These are phyloP conservation scores for Rhinocladiella similis DNA, from an alignment of 2,329 filamentous ascomycete genomes.

Conservation along the genomic window DNA sequence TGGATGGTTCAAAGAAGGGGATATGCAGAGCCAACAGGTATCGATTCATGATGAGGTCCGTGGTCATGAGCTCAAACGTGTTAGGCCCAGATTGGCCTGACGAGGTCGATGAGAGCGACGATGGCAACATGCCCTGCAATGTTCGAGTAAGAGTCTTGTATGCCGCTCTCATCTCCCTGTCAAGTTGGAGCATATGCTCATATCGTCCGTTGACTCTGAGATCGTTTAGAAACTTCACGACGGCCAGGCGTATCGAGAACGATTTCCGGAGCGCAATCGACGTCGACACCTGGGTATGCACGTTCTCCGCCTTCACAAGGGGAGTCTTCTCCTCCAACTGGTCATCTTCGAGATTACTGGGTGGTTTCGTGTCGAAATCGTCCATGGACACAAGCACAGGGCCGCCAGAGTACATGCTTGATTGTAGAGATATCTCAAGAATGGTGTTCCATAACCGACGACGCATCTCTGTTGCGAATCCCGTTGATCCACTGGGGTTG, in stretches of 20 bases:
- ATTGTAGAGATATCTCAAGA: constrained; percentile 35
- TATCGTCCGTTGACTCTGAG: constrained; percentile 27
- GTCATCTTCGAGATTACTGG: constrained; percentile 25
- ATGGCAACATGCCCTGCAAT: constrained; percentile 6
- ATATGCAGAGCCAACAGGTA: constrained; percentile 34
- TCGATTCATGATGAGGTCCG: constrained; percentile 34
- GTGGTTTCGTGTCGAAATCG: constrained; percentile 34
- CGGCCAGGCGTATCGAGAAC: constrained; percentile 38
- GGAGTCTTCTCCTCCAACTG: constrained; percentile 31
- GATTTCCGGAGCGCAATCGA: constrained; percentile 39
- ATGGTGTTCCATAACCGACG: constrained; percentile 38
- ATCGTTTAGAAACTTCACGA: constrained; percentile 35
- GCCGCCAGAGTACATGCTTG: constrained; percentile 34
- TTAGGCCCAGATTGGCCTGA: too few relatives aligned
- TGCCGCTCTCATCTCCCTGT: constrained; percentile 45
- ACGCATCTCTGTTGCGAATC: constrained; percentile 29
- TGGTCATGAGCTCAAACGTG: constrained; percentile 15
- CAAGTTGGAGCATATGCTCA: constrained; percentile 32
- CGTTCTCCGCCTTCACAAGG: constrained; percentile 29
- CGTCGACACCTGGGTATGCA: constrained; percentile 38
- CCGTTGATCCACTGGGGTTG: constrained; percentile 30
- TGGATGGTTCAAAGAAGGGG: constrained; percentile 36
- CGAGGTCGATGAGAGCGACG: too few relatives aligned
- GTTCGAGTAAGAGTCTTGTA: constrained; percentile 44
- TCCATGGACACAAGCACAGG: constrained; percentile 31